Base-by-base conservation (phyloP, 345 rosid species). In the Microthlaspi erraticum region DNA sequence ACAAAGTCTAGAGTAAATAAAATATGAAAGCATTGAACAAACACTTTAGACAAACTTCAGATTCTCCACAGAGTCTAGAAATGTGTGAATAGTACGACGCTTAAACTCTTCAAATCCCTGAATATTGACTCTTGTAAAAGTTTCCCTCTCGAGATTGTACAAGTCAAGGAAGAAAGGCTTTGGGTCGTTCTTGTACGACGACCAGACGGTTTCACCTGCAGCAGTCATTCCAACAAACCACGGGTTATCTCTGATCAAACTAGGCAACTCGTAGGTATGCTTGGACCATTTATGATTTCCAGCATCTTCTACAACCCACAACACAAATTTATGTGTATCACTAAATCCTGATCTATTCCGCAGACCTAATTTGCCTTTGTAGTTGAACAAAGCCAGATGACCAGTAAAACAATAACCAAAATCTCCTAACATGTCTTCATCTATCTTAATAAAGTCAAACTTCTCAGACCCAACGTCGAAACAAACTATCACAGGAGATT, bases 261-360 rank as follows among this genome's bases (percentile, higher is more conserved):
- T 1, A 10, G 38, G 13, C 23, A 29, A 3, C 10, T 2, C 13
- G 38, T 18, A 43, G 5, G 29, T 6, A 43, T 4, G 23, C n/a
- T 60, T 60, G 14, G 66, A 29, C 66, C 66, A 60, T 60, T n/a
- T 29, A 61, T 61, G 66, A 20, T 9, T 16, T 6, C 14, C 52
- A 43, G 7, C 16, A 43, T 43, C 52, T 61, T 61, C 66, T 10
- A 61, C 29, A 43, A 14, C 23, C 42, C 43, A 38, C 11, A 65
- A 38, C 50, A 0, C 7, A 23, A 10, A 0, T 12, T 18, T 4
- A 5, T 42, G 9, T 1, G 0, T 4, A 14, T 14, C 1, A 1
- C 1, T 0, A 0, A 7, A 4, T n/a, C n/a, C 7, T 42, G 16
- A 4, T 23, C 4, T 5, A 5, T 9, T 2, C 36, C 4, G 5